A percentile compares a stretch with the other conserved stretches of the same genome.
These are phyloP conservation scores for Suhomyces sp. DNA, from an alignment of 805 yeast genomes.

Conservation along the genomic window DNA sequence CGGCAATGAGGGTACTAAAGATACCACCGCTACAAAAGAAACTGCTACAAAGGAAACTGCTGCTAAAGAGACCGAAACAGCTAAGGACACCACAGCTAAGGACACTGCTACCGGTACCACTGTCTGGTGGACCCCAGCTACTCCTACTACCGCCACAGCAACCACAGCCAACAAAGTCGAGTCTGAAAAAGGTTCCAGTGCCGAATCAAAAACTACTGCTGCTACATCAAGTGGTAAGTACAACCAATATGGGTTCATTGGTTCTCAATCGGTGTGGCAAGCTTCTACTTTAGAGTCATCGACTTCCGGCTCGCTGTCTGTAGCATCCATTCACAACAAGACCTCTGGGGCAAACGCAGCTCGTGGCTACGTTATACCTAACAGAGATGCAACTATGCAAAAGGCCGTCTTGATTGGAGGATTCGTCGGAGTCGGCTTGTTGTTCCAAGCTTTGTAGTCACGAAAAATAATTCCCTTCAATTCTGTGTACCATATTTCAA, in stretches of 20 bases:
- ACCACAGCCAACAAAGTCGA: constrained; percentile 7
- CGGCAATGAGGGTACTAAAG: not conserved
- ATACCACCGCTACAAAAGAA: constrained; percentile 1
- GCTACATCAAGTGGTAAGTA: constrained; percentile 19
- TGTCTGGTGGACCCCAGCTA: constrained; percentile 4
- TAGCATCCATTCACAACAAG: constrained; percentile 16
- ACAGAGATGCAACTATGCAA: constrained; percentile 15
- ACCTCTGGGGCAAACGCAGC: constrained; percentile 17
- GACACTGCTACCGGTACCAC: constrained; percentile 8
- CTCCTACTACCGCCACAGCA: constrained; percentile 7
- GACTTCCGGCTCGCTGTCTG: constrained; percentile 5
- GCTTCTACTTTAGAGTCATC: constrained; percentile 6
- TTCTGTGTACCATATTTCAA: constrained; percentile 1
- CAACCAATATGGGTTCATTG: constrained; percentile 44
- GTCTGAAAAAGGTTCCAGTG: constrained; percentile 8
- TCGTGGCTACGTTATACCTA: constrained; percentile 6
- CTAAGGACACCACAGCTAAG: constrained; percentile 2
- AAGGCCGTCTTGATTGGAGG: constrained; percentile 15
- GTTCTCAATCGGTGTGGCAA: constrained; percentile 36
- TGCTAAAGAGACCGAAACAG: constrained; percentile 1
- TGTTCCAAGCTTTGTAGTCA: constrained; percentile 10
- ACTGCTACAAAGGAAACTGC: constrained; percentile 5
- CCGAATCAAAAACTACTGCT: constrained; percentile 8
- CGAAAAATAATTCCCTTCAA: not conserved
- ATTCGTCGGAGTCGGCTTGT: constrained; percentile 14